A percentile compares a stretch with the other conserved stretches of the same genome.
These are phyloP conservation scores for Sporisorium reilianum DNA, from an alignment of 1,284 basidiomycete species.

Conservation along the genomic window DNA sequence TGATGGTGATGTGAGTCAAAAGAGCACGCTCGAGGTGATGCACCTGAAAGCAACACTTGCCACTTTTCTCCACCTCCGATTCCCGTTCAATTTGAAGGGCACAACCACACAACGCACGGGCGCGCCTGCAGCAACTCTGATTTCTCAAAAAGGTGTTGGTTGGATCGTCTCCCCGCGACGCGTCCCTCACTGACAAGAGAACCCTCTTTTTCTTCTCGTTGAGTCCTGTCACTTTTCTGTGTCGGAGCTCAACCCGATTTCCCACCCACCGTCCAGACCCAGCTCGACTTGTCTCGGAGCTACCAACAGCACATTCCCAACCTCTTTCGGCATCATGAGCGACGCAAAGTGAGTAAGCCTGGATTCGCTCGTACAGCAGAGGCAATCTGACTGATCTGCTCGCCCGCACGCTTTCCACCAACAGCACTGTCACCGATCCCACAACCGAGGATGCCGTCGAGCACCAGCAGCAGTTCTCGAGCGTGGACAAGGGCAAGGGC, in stretches of 20 bases:
- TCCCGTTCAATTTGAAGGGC: slow-evolving; percentile 4
- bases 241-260: neutral
- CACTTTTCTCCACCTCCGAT: slow-evolving; percentile 21
- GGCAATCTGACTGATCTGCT: neutral
- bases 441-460: slow-evolving; percentile 14
- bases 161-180: neutral
- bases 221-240: neutral
- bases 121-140: neutral
- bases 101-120: neutral
- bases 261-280: neutral
- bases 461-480: slow-evolving; percentile 16
- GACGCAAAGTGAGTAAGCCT: slow-evolving; percentile 13
- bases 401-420: neutral
- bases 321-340: slow-evolving; percentile 10
- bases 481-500: slow-evolving; percentile 51
- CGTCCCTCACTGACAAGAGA: neutral
- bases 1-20: slow-evolving; percentile 3
- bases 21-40: slow-evolving; percentile 5
- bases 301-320: neutral
- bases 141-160: slow-evolving; percentile 6
- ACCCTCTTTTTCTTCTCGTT: neutral
- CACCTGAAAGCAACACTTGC: slow-evolving; percentile 17
- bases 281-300: neutral
- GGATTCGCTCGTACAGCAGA: neutral
- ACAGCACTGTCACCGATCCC: slow-evolving; percentile 12